Base-by-base conservation (phyloP, 495 filamentous ascomycete genomes). In the Neurospora sublineolata region DNA sequence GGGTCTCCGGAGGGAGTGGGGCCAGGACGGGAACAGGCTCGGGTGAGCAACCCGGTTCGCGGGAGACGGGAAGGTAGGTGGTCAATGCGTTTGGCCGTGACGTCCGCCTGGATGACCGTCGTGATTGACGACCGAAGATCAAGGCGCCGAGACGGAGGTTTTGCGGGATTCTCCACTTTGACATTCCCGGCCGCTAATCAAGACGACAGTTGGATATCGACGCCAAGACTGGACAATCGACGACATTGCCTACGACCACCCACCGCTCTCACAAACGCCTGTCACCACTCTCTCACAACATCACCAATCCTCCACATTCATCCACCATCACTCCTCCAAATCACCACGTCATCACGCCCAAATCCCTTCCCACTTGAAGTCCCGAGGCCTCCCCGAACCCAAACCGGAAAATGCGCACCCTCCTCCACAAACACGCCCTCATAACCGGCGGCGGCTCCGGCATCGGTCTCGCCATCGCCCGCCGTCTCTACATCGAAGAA, bases 401-500 rank as follows among this genome's bases (percentile, higher is more conserved):
- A 18, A 41, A 14, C 16, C n/a, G n/a, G 12, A 41, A 42, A 52
- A 46, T 64, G 52, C 52, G 52, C 52, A 16, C 73, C 67, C 72
- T 84, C 36, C 52, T 60, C 18, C 80, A 82, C 73, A 81, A 79
- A 37, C 78, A 73, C 20, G 80, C 76, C 69, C 70, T 79, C 73
- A 76, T 86, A 44, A 79, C 82, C 1, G 84, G 84, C 69, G 83
- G 72, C 16, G 77, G 78, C 60, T 72, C 76, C 30, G 82, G 82
- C 67, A 84, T 85, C 70, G 83, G 84, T 6, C 69, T 76, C 12
- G 80, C 82, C 30, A 93, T 94, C 73, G 92, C 93, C 5, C 78
- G 81, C 27, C 81, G 87, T 3, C 91, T 95, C 76, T 87, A 91
- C 16, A 75, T 76, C 33, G 85, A 92, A 70, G 85, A 92, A 70